Percentiles rank a stretch among this genome's conserved stretches.
phyloP scores from a whole-genome alignment of 768 basidiomycete species.

The Cystobasidiopsis lactophilus region DNA sequence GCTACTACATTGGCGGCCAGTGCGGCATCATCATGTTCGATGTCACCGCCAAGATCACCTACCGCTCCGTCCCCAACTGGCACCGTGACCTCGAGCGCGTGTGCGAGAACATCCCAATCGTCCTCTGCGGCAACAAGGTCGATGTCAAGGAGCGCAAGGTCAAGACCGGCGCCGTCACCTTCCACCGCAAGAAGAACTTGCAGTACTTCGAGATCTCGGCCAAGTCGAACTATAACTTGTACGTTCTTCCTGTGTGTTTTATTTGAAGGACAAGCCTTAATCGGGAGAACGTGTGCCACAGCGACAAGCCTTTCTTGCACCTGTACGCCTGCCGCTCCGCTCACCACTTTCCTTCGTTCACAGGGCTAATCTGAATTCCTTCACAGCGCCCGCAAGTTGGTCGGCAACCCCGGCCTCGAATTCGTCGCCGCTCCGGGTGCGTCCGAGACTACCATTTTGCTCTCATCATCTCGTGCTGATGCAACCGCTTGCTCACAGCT shows the following conservation, averaged over 20 bases:
- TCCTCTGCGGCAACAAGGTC: slow-evolving; percentile 98
- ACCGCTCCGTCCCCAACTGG: slow-evolving; percentile 99
- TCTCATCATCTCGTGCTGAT: slow-evolving; percentile 5
- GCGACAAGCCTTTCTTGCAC: no score
- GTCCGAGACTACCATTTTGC: slow-evolving; percentile 32
- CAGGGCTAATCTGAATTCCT: no score
- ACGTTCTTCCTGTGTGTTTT: no score
- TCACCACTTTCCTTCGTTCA: no score
- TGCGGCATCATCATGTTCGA: slow-evolving; percentile 99
- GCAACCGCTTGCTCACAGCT: slow-evolving; percentile 3
- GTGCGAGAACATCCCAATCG: slow-evolving; percentile 98
- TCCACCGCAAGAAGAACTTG: slow-evolving; percentile 99
- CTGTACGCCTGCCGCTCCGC: no score
- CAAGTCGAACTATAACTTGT: slow-evolving; percentile 98
- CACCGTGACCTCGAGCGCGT: slow-evolving; percentile 94
- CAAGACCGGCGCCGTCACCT: slow-evolving; percentile 92
- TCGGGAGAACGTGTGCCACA: no score
- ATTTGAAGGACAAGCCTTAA: slow-evolving; percentile 33
- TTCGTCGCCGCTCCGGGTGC: slow-evolving; percentile 69
- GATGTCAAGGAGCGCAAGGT: slow-evolving; percentile 99
- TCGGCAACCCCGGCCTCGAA: slow-evolving; percentile 70
- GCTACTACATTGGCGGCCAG: slow-evolving; percentile 85
- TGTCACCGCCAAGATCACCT: slow-evolving; percentile 97
- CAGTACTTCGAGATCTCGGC: slow-evolving; percentile 99
- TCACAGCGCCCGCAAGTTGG: slow-evolving; percentile 94